Evolutionary conservation across 1,284 basidiomycete species (phyloP), one percentile per base, ranked within the genome.

Genomic region (Sanghuangporus weigelae): DNA sequence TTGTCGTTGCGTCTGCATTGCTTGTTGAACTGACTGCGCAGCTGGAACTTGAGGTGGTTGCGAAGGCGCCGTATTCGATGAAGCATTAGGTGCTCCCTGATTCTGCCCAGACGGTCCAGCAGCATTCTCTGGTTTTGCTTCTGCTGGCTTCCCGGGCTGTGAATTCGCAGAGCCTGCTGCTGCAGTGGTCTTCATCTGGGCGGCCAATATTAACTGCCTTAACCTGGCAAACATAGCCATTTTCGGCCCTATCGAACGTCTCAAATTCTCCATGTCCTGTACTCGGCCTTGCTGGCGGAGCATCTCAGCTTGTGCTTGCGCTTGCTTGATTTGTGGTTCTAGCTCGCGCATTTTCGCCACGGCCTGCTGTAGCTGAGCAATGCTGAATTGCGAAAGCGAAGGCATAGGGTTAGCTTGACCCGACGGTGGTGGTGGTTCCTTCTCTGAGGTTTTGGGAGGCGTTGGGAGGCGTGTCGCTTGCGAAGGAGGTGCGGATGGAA

Each of bases 231-330:
- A 62, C 19, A 46, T 21, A 31, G 16, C 7, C 23, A 53, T 57
- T 38, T 62, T 62, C 10, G 48, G 40, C 16, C 39, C 26, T 36
- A 58, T 49, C 49, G 23, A 4, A 36, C 36, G 53, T 40, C 60
- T 63, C 23, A 60, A 10, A 39, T 44, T 53, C 35, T 63, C 61
- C 16, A 40, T 50, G 10, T 66, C 60, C 21, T 58, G 56, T n/a
- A 21, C 10, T 21, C 49, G 60, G 16, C 63, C 63, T 19, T 61
- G 56, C 23, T 56, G 23, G 23, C 23, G 26, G 10, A 58, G 49
- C 16, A 11, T 16, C 19, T 57, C 42, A 2, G 42, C n/a, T 14
- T 62, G 35, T 16, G 23, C 46, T 16, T 26, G n/a, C 10, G 49
- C 39, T n/a, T 56, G 31, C 23, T 51, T 65, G 16, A 65, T 21